These are phyloP conservation scores for Termitomyces titanicus DNA, from an alignment of 768 basidiomycete species.

Conservation along the genomic window DNA sequence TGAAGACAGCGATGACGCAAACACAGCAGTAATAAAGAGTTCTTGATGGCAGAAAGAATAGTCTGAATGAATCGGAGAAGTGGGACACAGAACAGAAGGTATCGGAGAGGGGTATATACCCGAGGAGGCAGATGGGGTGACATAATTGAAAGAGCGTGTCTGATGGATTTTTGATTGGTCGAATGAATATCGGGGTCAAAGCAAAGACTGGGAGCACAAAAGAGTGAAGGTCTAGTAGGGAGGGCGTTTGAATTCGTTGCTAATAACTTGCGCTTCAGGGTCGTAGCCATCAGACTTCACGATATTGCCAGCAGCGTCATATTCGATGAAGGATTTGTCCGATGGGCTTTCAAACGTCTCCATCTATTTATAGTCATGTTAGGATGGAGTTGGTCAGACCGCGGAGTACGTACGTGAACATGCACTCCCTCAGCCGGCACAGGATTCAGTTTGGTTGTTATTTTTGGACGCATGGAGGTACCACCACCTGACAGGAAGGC, in stretches of 20 bases:
- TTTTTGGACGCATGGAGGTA: conserved; percentile 26
- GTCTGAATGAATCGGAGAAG: background rate
- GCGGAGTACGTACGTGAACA: conserved; percentile 43
- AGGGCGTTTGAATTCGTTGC: conserved; percentile 62
- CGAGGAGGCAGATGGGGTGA: too few relatives aligned
- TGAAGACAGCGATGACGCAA: background rate
- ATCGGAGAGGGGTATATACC: background rate
- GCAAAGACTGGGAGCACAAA: background rate
- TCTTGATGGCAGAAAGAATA: background rate
- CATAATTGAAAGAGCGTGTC: background rate
- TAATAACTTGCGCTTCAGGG: conserved; percentile 55
- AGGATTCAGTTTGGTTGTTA: conserved; percentile 30
- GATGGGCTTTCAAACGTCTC: conserved; percentile 53
- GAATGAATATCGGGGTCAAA: background rate
- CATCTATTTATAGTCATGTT: conserved; percentile 46
- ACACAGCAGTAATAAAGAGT: background rate
- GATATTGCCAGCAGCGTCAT: conserved; percentile 56
- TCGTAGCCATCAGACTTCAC: conserved; percentile 45
- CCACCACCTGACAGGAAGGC: conserved; percentile 51
- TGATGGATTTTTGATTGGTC: background rate
- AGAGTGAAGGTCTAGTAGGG: conserved; percentile 29
- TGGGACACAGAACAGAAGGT: background rate
- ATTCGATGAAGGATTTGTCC: conserved; percentile 43
- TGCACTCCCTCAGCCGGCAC: conserved; percentile 50
- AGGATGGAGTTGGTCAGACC: background rate